phyloP scores from a whole-genome alignment of 2,329 filamentous ascomycete genomes.

The Aspergillus aculeatus region DNA sequence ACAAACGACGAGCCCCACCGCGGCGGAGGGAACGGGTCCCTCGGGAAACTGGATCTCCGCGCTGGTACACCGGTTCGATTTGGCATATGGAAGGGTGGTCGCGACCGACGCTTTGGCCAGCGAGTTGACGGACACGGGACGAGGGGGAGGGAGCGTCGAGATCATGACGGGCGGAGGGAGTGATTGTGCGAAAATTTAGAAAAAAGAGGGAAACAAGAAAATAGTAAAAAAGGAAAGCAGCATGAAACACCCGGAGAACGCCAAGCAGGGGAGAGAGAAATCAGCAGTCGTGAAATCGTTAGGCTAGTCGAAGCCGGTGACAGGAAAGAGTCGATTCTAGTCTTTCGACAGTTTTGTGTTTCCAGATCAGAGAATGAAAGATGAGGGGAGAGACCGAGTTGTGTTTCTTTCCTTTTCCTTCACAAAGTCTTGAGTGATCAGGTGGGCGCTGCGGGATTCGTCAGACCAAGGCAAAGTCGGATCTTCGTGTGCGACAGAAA shows the following conservation, averaged over 20 bases:
- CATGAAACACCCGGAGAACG: conserved; percentile 8
- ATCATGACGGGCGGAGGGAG: conserved; percentile 26
- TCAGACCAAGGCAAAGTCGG: not conserved
- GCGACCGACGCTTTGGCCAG: conserved; percentile 26
- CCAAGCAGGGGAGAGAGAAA: conserved; percentile 8
- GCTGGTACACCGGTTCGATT: conserved; percentile 28
- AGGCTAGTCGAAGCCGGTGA: not conserved
- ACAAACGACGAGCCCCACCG: conserved; percentile 21
- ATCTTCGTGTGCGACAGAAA: not conserved
- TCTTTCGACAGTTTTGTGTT: conserved; percentile 1
- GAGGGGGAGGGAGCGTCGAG: conserved; percentile 31
- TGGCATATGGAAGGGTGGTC: conserved; percentile 22
- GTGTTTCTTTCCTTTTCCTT: not conserved
- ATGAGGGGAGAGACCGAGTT: not conserved
- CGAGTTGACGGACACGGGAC: conserved; percentile 35
- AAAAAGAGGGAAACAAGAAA: not conserved
- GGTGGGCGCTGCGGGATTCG: not conserved
- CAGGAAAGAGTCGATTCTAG: conserved; percentile 3
- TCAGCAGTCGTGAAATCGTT: conserved; percentile 18
- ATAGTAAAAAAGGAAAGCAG: not conserved
- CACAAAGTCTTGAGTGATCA: not conserved
- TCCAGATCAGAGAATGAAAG: conserved; percentile 8
- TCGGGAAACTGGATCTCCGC: conserved; percentile 26
- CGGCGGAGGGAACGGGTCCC: conserved; percentile 20
- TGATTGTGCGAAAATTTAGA: conserved; percentile 8